These are phyloP conservation scores for Russula earlei DNA, from an alignment of 768 basidiomycete genomes.

Conservation along the genomic window DNA sequence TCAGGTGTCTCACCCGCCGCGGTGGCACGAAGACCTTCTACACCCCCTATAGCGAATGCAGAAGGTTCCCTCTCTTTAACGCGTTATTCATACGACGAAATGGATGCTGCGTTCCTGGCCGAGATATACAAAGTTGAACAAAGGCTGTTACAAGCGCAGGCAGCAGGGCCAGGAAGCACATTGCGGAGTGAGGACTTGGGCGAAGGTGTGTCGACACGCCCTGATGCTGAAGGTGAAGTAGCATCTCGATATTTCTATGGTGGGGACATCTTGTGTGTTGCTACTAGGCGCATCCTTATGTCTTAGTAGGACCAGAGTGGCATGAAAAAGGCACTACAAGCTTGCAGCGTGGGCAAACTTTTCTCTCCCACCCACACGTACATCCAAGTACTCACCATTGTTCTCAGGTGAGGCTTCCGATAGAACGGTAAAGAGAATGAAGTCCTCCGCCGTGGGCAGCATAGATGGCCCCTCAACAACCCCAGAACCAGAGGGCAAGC, in stretches of 20 bases:
- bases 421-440: background rate
- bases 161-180: background rate
- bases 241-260: conserved; percentile 9
- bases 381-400: background rate
- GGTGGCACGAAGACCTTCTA: background rate
- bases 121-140: conserved; percentile 6
- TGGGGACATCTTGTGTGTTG: background rate
- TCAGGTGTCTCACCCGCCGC: background rate
- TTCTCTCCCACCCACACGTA: background rate
- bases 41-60: background rate
- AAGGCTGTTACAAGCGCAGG: background rate
- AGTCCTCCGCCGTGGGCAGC: background rate
- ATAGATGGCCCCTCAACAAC: background rate
- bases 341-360: conserved; percentile 2
- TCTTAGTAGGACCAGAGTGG: background rate
- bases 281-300: background rate
- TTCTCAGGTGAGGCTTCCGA: background rate
- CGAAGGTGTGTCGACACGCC: background rate
- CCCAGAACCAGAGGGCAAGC: background rate
- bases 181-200: background rate
- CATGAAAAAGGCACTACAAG: background rate
- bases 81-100: conserved; percentile 24
- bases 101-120: conserved; percentile 20
- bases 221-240: background rate
- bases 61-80: background rate